A percentile compares a stretch with the other conserved stretches of the same genome.
phyloP scores from a whole-genome alignment of 2,329 filamentous ascomycete genomes.

The Calcarisporium arbuscula region DNA sequence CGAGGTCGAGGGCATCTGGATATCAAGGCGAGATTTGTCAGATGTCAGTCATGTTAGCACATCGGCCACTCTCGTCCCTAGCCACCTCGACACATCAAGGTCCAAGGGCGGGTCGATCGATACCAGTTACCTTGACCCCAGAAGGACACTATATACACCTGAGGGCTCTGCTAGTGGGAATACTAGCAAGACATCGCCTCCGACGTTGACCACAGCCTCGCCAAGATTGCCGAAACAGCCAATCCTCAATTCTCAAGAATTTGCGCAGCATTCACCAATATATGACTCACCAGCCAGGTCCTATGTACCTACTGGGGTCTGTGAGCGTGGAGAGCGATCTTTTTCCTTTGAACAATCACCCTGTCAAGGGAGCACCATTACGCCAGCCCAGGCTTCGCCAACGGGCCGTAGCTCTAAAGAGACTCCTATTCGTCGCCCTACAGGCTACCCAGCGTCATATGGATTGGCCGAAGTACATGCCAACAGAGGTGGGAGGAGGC shows the following conservation, averaged over 20 bases:
- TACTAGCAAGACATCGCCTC: neutral
- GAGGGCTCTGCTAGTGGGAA: too few species aligned
- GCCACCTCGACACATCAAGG: conserved; percentile 10
- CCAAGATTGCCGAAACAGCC: conserved; percentile 1
- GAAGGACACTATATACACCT: conserved; percentile 2
- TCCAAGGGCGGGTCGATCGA: conserved; percentile 15
- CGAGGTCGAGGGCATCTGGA: conserved; percentile 80
- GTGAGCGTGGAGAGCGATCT: too few species aligned
- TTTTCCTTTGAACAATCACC: too few species aligned
- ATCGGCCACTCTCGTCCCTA: conserved; percentile 16
- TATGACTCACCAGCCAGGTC: too few species aligned
- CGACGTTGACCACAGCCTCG: neutral
- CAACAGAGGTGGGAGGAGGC: conserved; percentile 5
- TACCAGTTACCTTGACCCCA: conserved; percentile 2
- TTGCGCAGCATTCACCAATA: neutral
- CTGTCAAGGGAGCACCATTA: too few species aligned
- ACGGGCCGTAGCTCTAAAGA: too few species aligned
- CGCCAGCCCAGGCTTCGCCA: too few species aligned
- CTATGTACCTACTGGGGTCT: too few species aligned
- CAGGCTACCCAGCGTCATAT: conserved; percentile 1
- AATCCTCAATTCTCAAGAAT: neutral
- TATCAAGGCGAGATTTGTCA: conserved; percentile 47
- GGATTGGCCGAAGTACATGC: conserved; percentile 10
- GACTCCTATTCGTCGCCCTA: too few species aligned
- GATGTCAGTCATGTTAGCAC: conserved; percentile 16